Percentiles rank a stretch among this genome's conserved stretches.
These are phyloP conservation scores for Microthlaspi erraticum DNA, from an alignment of 345 rosid genomes.

Conservation along the genomic window DNA sequence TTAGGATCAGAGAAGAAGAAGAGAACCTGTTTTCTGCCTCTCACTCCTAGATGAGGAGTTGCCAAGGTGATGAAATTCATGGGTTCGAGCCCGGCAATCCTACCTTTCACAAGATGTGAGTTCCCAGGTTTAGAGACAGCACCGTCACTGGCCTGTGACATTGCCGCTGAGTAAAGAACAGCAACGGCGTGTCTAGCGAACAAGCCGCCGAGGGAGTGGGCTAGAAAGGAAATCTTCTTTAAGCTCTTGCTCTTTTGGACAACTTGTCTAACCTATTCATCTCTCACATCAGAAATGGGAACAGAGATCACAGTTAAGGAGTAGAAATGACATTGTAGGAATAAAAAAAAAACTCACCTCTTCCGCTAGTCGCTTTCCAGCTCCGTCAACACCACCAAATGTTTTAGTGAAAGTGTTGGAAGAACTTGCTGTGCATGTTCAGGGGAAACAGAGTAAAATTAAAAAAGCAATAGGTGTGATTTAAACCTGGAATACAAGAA, in stretches of 20 bases:
- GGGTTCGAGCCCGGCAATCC: slow-evolving; percentile 88
- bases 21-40: slow-evolving; percentile 94
- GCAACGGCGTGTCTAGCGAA: slow-evolving; percentile 91
- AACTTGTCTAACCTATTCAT: slow-evolving; percentile 68
- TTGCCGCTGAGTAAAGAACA: slow-evolving; percentile 65
- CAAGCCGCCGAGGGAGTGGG: slow-evolving; percentile 98
- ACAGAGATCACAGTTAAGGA: background rate
- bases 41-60: slow-evolving; percentile 97
- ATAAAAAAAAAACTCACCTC: slow-evolving; percentile 64
- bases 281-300: slow-evolving; percentile 16
- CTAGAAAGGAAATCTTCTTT: slow-evolving; percentile 86
- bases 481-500: background rate
- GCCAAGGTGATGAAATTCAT: slow-evolving; percentile 94
- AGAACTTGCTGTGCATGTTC: slow-evolving; percentile 77
- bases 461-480: background rate
- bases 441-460: slow-evolving; percentile 19
- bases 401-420: slow-evolving; percentile 80
- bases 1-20: background rate
- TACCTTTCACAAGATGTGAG: slow-evolving; percentile 53
- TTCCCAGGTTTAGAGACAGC: slow-evolving; percentile 43
- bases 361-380: slow-evolving; percentile 90
- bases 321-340: slow-evolving; percentile 15
- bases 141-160: slow-evolving; percentile 39
- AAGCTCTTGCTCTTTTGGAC: slow-evolving; percentile 71
- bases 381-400: slow-evolving; percentile 88